A percentile compares a stretch with the other conserved stretches of the same genome.
These are phyloP conservation scores for Penicillium nucicola DNA, from an alignment of 495 filamentous ascomycete species.

Conservation along the genomic window DNA sequence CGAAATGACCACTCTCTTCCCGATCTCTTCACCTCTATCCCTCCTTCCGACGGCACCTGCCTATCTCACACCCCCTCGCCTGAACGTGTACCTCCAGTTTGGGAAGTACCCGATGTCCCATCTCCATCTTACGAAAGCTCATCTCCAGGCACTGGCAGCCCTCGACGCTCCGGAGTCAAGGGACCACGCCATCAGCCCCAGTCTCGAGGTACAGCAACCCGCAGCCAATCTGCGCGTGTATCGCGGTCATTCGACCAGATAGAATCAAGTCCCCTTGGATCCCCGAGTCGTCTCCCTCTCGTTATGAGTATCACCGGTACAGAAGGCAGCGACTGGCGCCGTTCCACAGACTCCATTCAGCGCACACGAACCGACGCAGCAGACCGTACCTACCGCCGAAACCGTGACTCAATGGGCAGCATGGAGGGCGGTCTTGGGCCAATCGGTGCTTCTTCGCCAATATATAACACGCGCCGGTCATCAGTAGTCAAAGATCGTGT, in stretches of 20 bases:
- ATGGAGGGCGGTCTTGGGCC: conserved; percentile 8
- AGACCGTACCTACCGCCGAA: conserved; percentile 1
- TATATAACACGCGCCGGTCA: background rate
- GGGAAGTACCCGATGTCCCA: conserved; percentile 24
- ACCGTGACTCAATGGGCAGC: conserved; percentile 8
- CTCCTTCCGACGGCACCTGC: conserved; percentile 12
- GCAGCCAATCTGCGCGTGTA: conserved; percentile 19
- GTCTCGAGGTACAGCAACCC: conserved; percentile 14
- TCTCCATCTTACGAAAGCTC: conserved; percentile 27
- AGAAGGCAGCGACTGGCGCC: conserved; percentile 24
- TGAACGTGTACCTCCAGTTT: conserved; percentile 24
- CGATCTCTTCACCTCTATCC: conserved; percentile 27
- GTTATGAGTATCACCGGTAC: conserved; percentile 20
- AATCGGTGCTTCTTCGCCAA: background rate
- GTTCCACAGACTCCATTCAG: conserved; percentile 17
- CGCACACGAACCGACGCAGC: conserved; percentile 15
- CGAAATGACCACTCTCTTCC: conserved; percentile 15
- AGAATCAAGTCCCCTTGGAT: conserved; percentile 6
- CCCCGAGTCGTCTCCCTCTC: conserved; percentile 10
- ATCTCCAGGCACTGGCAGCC: conserved; percentile 25
- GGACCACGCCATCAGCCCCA: conserved; percentile 40
- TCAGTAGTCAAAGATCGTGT: conserved; percentile 25
- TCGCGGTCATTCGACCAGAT: conserved; percentile 13
- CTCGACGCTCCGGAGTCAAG: conserved; percentile 34
- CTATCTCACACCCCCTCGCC: conserved; percentile 37